Evolutionary conservation across 148 eudicot genomes (phyloP), one percentile per base, ranked within the genome.

Genomic region (Dysphania ambrosioides): DNA sequence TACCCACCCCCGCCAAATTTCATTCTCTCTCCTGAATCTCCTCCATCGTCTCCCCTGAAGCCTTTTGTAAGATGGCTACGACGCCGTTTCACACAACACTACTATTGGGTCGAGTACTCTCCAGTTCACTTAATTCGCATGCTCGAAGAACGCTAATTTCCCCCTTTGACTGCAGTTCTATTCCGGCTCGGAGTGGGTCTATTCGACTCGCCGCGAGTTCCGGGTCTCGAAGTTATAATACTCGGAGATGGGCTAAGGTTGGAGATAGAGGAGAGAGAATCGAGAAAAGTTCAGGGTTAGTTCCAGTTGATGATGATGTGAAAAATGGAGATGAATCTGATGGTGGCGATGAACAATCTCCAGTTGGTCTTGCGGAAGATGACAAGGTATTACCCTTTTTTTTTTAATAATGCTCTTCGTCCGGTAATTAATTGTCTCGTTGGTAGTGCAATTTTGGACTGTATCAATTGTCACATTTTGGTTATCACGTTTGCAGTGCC

Each of bases 251-350:
- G 15, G 84, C 78, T 32, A 47, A 57, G 75, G 71, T 72, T 66
- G 75, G 67, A 23, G 77, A 70, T 11, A 24, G 41, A 36, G 86
- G 79, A 73, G 87, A 77, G 66, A 72, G 56, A 76, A 55, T 72
- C 18, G 76, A 77, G 16, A 64, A 29, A 21, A 16, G 30, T 63
- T 65, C 77, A 30, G 3, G 36, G 31, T n/a, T 36, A 36, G 35
- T 19, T 34, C 65, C 47, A 10, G 75, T 2, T 61, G 34, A 23
- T 58, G 34, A 13, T 44, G 31, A 23, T 72, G 38, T 30, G 57
- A 13, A 44, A n/a, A 24, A 35, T 30, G 47, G 23, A 6, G 51
- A 67, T 12, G 68, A n/a, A n/a, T n/a, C n/a, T n/a, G n/a, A n/a
- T n/a, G n/a, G 31, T 35, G 19, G 5, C n/a, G 41, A n/a, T 12